A percentile compares a stretch with the other conserved stretches of the same genome.
Conservation (phyloP, 2,329 filamentous ascomycete species). For the Coleophoma eucalyptorum region DNA sequence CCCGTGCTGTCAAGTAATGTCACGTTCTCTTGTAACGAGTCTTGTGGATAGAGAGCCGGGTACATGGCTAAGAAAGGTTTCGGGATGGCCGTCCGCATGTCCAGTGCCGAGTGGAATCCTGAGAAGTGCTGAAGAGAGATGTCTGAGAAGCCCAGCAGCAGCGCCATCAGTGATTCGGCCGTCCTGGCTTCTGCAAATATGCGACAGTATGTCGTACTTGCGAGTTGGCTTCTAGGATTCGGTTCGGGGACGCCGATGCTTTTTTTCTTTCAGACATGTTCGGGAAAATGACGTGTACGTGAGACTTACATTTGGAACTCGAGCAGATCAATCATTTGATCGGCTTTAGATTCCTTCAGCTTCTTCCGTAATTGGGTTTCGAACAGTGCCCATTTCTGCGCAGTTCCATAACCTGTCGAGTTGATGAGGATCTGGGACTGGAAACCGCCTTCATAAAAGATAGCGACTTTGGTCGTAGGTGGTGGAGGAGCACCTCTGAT, state of each 20-base stretch:
- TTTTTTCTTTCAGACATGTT: constrained; percentile 6
- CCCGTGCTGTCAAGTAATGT: constrained; percentile 16
- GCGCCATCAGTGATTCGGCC: constrained; percentile 24
- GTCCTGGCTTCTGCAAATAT: constrained; percentile 36
- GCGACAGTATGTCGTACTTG: constrained; percentile 42
- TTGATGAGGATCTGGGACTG: constrained; percentile 41
- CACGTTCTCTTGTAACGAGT: constrained; percentile 12
- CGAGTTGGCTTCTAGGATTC: constrained; percentile 36
- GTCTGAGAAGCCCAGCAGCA: constrained; percentile 1
- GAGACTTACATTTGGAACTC: constrained; percentile 32
- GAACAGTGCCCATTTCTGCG: constrained; percentile 35
- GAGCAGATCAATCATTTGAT: constrained; percentile 36
- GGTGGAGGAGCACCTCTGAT: constrained; percentile 30
- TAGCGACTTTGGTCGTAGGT: constrained; percentile 36
- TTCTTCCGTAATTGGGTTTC: constrained; percentile 40
- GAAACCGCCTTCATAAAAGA: constrained; percentile 45
- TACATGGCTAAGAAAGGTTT: constrained; percentile 20
- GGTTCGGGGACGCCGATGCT: constrained; percentile 23
- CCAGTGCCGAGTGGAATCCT: constrained; percentile 24
- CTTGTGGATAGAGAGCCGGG: constrained; percentile 16
- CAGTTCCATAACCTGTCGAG: constrained; percentile 42
- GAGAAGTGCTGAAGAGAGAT: constrained; percentile 10
- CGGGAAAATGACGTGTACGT: constrained; percentile 30
- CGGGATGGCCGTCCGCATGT: constrained; percentile 32
- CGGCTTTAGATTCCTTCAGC: constrained; percentile 35